Evolutionary conservation across 148 eudicot species (phyloP).

Genomic region (Rhododendron vialii): DNA sequence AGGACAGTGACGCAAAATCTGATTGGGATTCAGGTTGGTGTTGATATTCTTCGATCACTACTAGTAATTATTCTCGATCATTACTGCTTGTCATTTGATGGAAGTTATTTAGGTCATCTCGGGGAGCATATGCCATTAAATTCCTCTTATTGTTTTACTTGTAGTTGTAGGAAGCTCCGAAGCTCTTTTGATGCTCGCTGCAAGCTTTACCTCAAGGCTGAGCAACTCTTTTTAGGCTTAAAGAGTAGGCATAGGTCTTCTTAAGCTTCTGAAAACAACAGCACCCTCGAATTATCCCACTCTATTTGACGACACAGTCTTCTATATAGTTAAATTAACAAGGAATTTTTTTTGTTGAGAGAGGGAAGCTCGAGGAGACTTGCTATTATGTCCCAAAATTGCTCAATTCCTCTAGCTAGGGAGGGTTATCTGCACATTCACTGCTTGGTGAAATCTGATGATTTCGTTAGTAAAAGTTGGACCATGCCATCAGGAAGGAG

Average conservation of each 20-base stretch:
- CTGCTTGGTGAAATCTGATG: neutral
- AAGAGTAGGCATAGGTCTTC: neutral
- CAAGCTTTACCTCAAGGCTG: neutral
- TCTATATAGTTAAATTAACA: neutral
- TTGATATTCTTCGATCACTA: neutral
- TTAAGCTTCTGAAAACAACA: neutral
- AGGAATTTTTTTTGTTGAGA: neutral
- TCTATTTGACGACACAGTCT: neutral
- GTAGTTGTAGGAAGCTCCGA: neutral
- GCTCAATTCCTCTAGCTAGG: neutral
- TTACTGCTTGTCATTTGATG: neutral
- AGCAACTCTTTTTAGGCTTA: neutral
- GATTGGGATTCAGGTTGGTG: slow-evolving; percentile 68
- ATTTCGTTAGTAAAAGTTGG: neutral
- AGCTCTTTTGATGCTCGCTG: neutral
- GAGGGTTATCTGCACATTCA: neutral
- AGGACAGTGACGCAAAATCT: slow-evolving; percentile 60
- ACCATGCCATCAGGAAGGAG: neutral
- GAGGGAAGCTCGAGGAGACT: neutral
- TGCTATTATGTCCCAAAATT: neutral
- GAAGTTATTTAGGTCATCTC: neutral
- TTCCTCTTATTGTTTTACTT: neutral
- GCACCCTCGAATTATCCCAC: neutral
- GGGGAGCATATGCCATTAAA: neutral
- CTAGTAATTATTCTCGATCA: neutral